Evolutionary conservation across 164 flowering plant species (phyloP), one percentile per base, ranked within the genome.

Genomic region (Nymphaea thermarum): DNA sequence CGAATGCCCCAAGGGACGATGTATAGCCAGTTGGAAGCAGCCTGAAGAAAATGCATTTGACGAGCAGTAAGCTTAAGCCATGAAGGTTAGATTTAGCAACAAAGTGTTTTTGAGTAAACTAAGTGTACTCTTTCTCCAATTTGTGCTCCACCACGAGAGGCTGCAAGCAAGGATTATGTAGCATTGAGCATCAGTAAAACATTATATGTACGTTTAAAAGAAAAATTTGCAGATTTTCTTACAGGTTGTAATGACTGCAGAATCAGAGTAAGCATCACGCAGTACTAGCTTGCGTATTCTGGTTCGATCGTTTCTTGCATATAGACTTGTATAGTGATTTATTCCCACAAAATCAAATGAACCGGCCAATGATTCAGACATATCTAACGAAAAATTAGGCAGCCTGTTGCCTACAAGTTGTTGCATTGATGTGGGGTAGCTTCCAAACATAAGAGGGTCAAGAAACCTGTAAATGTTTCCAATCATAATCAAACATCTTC

Each of bases 1-100:
- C 87, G 72, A 53, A 90, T 78, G 8, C 98, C 98, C 93, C 96
- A 86, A 2, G 96, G 98, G 17, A 93, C 98, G 17, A 93, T 87
- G 70, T 76, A 84, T 64, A 93, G 79, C 98, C 98, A 90, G 43
- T 71, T 44, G 2, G 98, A 93, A 64, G 89, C 92, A 72, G 91
- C 91, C 80, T 78, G 71, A 63, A 63, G 70, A 62, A 65, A 72
- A 62, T 60, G 11, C 18, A 44, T 44, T 47, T 47, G 43, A 63
- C 66, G 6, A 15, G 12, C n/a, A 47, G 55, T 47, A 47, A 47
- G 55, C 3, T 7, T 2, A 47, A 12, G 55, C 55, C 12, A 12
- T 12, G 12, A 12, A 47, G 7, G 55, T 47, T 47, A 7, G 12
- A 47, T 7, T 47, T 47, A 25, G 55, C 55, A 47, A 47, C 7